Evolutionary conservation across 2,329 filamentous ascomycete genomes (phyloP), one percentile per base, ranked within the genome.

Genomic region (Macrophomina pseudophaseolina): DNA sequence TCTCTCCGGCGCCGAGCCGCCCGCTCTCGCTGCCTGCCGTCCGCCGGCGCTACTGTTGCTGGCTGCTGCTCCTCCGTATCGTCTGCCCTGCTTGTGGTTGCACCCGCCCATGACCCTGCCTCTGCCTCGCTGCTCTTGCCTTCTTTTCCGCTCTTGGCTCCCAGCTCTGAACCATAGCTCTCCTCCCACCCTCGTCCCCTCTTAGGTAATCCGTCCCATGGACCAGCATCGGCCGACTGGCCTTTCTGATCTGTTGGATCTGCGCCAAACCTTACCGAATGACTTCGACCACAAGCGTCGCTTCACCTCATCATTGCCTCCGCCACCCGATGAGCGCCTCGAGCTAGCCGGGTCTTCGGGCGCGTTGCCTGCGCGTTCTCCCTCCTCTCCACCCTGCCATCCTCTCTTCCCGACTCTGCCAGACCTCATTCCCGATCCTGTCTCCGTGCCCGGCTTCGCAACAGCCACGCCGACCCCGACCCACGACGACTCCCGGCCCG

Each of bases 201-300:
- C 44, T 62, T 62, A 62, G 58, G 58, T 62, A 62, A 62, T 62
- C 40, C 58, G 58, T 62, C 42, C 49, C 49, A 65, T 65, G 63
- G 63, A 56, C 52, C 51, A 56, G 51, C 63, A 65, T 53, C 49
- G 63, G 51, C 51, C 52, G 33, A 28, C 63, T 18, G 63, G 63
- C 49, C 52, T 56, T 56, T 56, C 51, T 65, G 63, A 65, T 65
- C 51, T 56, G 51, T 56, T 65, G 62, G 62, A 64, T 64, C 62
- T 64, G 62, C 62, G 62, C 62, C 62, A 64, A 53, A 53, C 62
- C 62, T 53, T 64, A 46, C 49, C 62, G 49, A 52, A 53, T 64
- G 62, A 64, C 62, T 53, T 64, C 30, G 63, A 65, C 52, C 51
- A 49, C 51, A 65, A 44, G 40, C 51, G 49, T 38, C 63, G 63